Base-by-base conservation (phyloP, 768 basidiomycete genomes). In the Boletus rufocinnamomeus region DNA sequence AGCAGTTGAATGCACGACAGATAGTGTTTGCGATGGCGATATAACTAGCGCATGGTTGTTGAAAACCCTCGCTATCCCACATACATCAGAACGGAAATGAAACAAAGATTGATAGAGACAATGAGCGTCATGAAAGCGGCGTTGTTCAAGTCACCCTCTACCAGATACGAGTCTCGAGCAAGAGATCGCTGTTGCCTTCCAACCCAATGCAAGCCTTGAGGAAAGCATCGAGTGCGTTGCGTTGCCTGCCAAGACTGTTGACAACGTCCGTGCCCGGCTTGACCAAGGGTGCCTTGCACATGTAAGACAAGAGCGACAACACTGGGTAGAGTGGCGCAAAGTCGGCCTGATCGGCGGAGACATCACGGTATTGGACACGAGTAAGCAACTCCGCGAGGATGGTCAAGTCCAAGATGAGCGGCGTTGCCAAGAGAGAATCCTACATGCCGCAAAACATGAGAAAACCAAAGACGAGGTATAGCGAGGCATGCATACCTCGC, bases 241-340 rank as follows among this genome's bases (percentile, higher is more conserved):
- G 87, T 81, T 99, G 96, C 72, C 95, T 86, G 76, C 88, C 89
- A 62, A 98, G 84, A 64, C 88, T 90, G 85, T 99, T 99, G 76
- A 98, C 89, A 65, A 98, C 94, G 66, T 92, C 91, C 40, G 89
- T 89, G 54, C 87, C 91, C 65, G 91, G 92, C 80, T 95, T 95
- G 76, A 95, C 94, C 69, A 95, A 84, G 19, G 94, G 93, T 0
- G 94, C 95, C 82, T 97, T 97, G 77, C 96, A 87, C 94, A 98
- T 96, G 83, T 95, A 98, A 44, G 88, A 91, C 55, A 98, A 82
- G 61, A 98, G 84, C 41, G 94, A 96, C 54, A 99, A 80, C 58
- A 99, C 91, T 4, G 91, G 83, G 82, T 99, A 92, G 21, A 98
- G 79, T 0, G 90, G 88, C 59, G 85, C 77, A 77, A 93, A 97